phyloP scores from a whole-genome alignment of 2,329 filamentous ascomycete species.

The Ophioceras dolichostomum region DNA sequence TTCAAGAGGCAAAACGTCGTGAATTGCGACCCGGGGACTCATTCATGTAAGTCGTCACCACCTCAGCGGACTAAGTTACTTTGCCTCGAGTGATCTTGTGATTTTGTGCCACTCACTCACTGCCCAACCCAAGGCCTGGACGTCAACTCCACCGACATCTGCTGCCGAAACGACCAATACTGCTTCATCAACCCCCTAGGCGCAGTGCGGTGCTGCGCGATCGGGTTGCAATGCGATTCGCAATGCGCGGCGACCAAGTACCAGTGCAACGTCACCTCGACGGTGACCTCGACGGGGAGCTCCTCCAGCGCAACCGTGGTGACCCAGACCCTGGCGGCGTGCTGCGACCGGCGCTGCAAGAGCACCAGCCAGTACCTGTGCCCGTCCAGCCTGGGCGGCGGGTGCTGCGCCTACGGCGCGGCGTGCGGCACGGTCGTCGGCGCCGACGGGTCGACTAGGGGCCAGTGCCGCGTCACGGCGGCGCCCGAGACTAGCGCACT shows the following conservation, averaged over 20 bases:
- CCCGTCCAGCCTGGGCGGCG: slow-evolving; percentile 26
- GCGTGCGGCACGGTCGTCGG: slow-evolving; percentile 26
- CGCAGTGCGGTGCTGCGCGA: slow-evolving; percentile 15
- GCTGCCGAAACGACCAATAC: slow-evolving; percentile 14
- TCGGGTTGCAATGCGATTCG: slow-evolving; percentile 17
- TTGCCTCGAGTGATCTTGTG: not conserved
- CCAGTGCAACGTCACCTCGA: slow-evolving; percentile 14
- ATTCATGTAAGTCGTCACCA: slow-evolving; percentile 6
- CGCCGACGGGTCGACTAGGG: no score
- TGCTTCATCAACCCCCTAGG: slow-evolving; percentile 17
- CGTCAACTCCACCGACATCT: slow-evolving; percentile 12
- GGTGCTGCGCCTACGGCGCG: slow-evolving; percentile 34
- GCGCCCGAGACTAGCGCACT: slow-evolving; percentile 11
- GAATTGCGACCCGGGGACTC: slow-evolving; percentile 6
- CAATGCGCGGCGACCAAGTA: slow-evolving; percentile 16
- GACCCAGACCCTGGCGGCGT: slow-evolving; percentile 17
- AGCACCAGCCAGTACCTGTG: slow-evolving; percentile 31
- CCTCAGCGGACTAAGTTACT: not conserved
- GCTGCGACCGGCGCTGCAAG: slow-evolving; percentile 27
- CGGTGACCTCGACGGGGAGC: slow-evolving; percentile 4
- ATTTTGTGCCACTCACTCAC: not conserved
- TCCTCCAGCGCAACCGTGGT: slow-evolving; percentile 14
- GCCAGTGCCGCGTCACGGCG: slow-evolving; percentile 14
- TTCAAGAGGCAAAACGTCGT: slow-evolving; percentile 2
- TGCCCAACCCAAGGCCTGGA: slow-evolving; percentile 11